Percentiles rank a stretch among this genome's conserved stretches.
Conservation (phyloP, 163 green algal species). For the Coccomyxa subellipsoidea region DNA sequence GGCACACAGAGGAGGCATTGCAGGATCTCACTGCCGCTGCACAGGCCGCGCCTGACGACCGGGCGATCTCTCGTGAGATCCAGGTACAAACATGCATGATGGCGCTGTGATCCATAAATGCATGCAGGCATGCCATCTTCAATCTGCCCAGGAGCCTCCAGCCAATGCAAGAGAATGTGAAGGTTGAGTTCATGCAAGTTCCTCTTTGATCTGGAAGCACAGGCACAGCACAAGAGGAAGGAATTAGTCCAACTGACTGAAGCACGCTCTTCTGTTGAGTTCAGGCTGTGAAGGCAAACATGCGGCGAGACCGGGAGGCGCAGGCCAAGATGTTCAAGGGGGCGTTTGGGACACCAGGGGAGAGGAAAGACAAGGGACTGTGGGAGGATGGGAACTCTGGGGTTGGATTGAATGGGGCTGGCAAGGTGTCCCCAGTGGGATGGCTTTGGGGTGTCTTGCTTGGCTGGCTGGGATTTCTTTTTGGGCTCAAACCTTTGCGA, state of each 20-base stretch:
- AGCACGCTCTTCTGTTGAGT: background rate
- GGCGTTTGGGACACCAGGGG: background rate
- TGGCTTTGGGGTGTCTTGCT: background rate
- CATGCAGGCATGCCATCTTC: background rate
- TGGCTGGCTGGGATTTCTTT: background rate
- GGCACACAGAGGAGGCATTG: constrained; percentile 59
- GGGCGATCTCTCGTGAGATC: constrained; percentile 32
- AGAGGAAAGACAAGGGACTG: background rate
- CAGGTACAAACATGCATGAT: background rate
- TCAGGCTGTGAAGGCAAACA: constrained; percentile 20
- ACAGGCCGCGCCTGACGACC: constrained; percentile 22
- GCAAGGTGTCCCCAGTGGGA: background rate
- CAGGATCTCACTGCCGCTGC: constrained; percentile 47
- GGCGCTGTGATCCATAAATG: no score
- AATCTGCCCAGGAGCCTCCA: background rate
- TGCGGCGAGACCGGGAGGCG: constrained; percentile 26
- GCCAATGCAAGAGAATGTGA: background rate
- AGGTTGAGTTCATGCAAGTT: no score
- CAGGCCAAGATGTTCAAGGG: constrained; percentile 39
- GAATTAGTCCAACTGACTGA: no score
- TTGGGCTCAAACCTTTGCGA: background rate
- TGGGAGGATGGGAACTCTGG: background rate
- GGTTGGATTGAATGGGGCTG: background rate
- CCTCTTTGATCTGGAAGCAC: no score
- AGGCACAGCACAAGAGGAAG: background rate